Evolutionary conservation across 2,329 filamentous ascomycete genomes (phyloP).

Genomic region (Penicillium verrucosum): DNA sequence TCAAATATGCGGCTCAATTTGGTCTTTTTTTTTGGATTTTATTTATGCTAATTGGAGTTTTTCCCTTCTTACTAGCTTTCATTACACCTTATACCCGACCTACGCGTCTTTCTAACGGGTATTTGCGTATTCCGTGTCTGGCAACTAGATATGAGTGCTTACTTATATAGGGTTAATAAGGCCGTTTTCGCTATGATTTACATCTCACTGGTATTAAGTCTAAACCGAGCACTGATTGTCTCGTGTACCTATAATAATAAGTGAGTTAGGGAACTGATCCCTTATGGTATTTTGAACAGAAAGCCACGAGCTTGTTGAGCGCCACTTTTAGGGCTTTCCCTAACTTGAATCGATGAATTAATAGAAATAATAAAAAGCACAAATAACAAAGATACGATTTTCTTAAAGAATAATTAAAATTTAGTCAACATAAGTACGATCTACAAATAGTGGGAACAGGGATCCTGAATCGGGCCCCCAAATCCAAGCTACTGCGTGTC

Average conservation of each 20-base stretch:
- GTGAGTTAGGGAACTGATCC: neutral
- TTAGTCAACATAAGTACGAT: constrained; percentile 3
- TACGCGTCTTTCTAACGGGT: neutral
- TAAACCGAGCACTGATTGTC: neutral
- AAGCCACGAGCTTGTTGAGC: neutral
- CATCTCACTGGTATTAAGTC: neutral
- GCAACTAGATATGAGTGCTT: neutral
- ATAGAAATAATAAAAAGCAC: neutral
- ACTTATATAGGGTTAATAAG: neutral
- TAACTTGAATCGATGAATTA: neutral
- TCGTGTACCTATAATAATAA: neutral
- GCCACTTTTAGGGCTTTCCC: neutral
- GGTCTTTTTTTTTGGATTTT: neutral
- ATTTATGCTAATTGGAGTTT: too few relatives aligned
- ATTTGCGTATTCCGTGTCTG: neutral
- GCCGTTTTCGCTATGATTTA: neutral
- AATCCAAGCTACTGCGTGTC: constrained; percentile 16
- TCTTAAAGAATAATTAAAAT: neutral
- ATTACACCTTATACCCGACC: neutral
- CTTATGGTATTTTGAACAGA: neutral
- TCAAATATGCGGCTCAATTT: neutral
- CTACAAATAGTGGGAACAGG: constrained; percentile 17
- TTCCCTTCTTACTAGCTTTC: neutral
- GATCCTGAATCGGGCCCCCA: constrained; percentile 13
- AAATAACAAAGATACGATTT: neutral